Evolutionary conservation across 805 yeast species (phyloP), one percentile per base, ranked within the genome.

Genomic region (Pichia paraexigua): DNA sequence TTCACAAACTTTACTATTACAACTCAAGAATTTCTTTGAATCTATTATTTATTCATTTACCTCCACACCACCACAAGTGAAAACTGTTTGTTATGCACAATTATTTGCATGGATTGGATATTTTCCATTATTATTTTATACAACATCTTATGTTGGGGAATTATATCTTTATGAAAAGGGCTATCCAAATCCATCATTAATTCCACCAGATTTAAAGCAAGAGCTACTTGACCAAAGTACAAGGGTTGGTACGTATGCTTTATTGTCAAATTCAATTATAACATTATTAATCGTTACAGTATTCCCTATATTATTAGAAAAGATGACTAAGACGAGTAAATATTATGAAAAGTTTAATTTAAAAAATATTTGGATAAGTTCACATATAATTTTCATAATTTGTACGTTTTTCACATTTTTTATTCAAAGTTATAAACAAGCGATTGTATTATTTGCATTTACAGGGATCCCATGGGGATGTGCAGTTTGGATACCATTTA

Each of bases 91-190:
- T 56, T 67, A 65, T 48, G 79, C 80, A 1, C 83, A 82, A 61
- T 77, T 81, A 53, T 78, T 78, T 63, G 85, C 85, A 1, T 82
- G 86, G 86, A 75, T 81, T 42, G 85, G 85, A 1, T 82, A 83
- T 67, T 82, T 82, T 65, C 83, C 84, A 1, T 74, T 82, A 76
- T 60, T 82, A 28, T 82, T 81, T 55, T 82, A 81, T 58, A 80
- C 85, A 4, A 77, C 86, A 2, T 79, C 85, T 0, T 82, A 80
- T 62, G 85, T 82, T 18, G 84, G 84, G 0, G 85, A 78, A 53
- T 64, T 82, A 17, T 80, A 78, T 63, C 65, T 71, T 32, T 68
- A 62, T 43, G 77, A 77, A 51, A 53, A 59, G 15, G 70, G 79
- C 5, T 61, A 62, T 24, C 61, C 69, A 18, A 71, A 67, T 43